A percentile compares a stretch with the other conserved stretches of the same genome.
phyloP scores from a whole-genome alignment of 2,329 filamentous ascomycete genomes.

The Colletotrichum shisoi region DNA sequence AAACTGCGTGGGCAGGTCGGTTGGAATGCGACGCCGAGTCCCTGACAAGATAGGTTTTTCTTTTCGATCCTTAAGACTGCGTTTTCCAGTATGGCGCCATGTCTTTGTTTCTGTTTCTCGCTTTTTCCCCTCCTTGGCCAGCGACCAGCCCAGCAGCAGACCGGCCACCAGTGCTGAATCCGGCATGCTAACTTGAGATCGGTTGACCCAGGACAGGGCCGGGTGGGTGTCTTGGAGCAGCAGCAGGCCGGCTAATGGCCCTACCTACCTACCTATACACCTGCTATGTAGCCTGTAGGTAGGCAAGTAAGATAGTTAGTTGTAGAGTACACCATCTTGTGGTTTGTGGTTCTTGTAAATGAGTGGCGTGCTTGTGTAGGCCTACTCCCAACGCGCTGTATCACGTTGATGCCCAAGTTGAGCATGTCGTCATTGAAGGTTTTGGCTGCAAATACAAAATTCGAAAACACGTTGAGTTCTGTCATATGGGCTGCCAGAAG shows the following conservation, averaged over 20 bases:
- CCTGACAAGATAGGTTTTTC: not conserved
- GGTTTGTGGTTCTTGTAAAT: conserved; percentile 27
- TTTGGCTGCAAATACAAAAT: conserved; percentile 6
- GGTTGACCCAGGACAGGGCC: not conserved
- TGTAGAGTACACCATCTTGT: not conserved
- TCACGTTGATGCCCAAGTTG: conserved; percentile 24
- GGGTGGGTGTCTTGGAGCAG: conserved; percentile 17
- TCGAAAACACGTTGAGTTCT: conserved; percentile 11
- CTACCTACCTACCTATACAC: too few relatives aligned
- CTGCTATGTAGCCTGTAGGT: too few relatives aligned
- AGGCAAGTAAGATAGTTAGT: too few relatives aligned
- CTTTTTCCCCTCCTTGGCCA: not conserved
- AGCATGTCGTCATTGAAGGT: conserved; percentile 21
- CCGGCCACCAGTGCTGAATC: too few relatives aligned
- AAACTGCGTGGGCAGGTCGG: conserved; percentile 24
- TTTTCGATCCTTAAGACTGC: not conserved
- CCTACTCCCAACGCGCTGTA: conserved; percentile 20
- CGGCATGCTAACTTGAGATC: too few relatives aligned
- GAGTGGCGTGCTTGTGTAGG: not conserved
- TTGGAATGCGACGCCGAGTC: conserved; percentile 22
- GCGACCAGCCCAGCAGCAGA: not conserved
- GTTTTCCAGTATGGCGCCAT: conserved; percentile 17
- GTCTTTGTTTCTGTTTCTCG: conserved; percentile 35
- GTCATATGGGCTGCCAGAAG: conserved; percentile 13
- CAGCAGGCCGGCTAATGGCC: too few relatives aligned